Evolutionary conservation across 352 stramenopile species (phyloP), one percentile per base, ranked within the genome.

Genomic region (Phytophthora gonapodyides): DNA sequence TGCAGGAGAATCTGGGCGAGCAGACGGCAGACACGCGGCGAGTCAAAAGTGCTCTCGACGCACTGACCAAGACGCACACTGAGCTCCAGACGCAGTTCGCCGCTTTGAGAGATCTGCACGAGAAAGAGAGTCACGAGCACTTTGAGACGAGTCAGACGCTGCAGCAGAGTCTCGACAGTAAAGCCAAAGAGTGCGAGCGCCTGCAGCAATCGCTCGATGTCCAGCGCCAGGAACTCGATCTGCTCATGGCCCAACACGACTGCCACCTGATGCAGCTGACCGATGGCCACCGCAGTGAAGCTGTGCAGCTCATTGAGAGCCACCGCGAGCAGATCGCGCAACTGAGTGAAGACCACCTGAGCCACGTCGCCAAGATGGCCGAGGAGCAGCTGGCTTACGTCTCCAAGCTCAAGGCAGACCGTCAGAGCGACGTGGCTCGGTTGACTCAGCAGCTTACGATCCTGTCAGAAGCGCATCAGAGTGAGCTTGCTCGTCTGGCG

Each of bases 1-100:
- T 73, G 43, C 65, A 73, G 21, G 53, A 69, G 46, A 69, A 66
- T 7, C 37, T 73, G 17, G 59, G 54, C 16, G 43, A 62, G 13
- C 65, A 73, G 47, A 73, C 53, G 35, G 30, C 41, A 0, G 54
- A 69, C 10, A 66, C 60, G 0, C 21, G 65, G 11, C 57, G 61
- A 42, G 36, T 69, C 41, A 69, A 61, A 50, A 50, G 16, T 31
- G 5, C 24, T 45, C 44, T 69, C 27, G 53, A 66, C 36, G 12
- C 42, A 8, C 37, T 69, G 10, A 55, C 13, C 9, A 57, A 15
- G 5, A 17, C 38, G 5, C 43, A 69, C 16, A 43, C 13, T 7
- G 52, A 66, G 24, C 65, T 69, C 11, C 58, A 68, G 38, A 11
- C 11, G 8, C 34, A 61, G 24, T 50, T 66, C 45, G 9, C 11